Conservation (phyloP, 1,284 basidiomycete genomes). For the Mycosarcoma maydis region DNA sequence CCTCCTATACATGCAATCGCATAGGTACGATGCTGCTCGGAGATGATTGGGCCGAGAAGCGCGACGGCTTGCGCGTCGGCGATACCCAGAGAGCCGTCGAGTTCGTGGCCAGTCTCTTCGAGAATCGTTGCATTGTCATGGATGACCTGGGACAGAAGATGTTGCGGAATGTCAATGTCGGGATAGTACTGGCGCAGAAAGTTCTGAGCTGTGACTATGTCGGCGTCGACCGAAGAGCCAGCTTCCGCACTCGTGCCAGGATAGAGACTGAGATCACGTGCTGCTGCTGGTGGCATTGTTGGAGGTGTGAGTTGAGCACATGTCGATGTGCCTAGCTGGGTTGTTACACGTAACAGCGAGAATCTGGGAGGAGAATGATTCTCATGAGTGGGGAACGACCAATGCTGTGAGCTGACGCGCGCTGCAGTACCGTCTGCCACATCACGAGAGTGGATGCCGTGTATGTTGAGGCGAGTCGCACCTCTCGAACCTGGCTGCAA, state of each 20-base stretch:
- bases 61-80: constrained; percentile 33
- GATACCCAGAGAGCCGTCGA: constrained; percentile 18
- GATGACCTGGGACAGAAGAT: constrained; percentile 19
- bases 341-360: background rate
- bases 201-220: constrained; percentile 28
- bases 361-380: background rate
- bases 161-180: constrained; percentile 32
- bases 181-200: constrained; percentile 21
- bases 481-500: constrained; percentile 35
- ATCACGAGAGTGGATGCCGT: constrained; percentile 15
- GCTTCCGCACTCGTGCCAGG: constrained; percentile 2
- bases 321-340: background rate
- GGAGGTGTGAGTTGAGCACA: constrained; percentile 14
- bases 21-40: background rate
- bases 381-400: constrained; percentile 13
- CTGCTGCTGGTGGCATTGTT: constrained; percentile 1
- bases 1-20: constrained; percentile 26
- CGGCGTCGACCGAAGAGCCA: constrained; percentile 32
- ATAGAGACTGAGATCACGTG: constrained; percentile 13
- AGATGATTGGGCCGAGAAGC: constrained; percentile 23
- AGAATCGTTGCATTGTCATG: constrained; percentile 22
- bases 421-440: background rate
- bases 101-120: constrained; percentile 4
- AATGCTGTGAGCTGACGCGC: constrained; percentile 16
- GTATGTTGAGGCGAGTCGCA: constrained; percentile 19